These are phyloP conservation scores for Xerocomus minutiporus DNA, from an alignment of 1,284 basidiomycete genomes.

Conservation along the genomic window DNA sequence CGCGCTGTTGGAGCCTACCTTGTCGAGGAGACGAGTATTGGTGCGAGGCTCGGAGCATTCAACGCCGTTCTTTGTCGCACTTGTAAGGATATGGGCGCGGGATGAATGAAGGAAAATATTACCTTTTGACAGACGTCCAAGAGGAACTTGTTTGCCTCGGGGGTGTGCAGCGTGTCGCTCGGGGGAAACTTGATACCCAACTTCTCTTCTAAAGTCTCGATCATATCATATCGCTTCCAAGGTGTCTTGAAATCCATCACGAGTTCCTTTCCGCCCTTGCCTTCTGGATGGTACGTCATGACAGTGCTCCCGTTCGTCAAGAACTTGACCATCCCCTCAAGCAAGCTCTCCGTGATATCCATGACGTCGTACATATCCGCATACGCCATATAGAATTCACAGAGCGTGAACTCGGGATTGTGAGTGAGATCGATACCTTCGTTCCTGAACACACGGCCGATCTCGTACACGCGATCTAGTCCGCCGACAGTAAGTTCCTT, in stretches of 20 bases:
- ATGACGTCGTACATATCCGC: constrained; percentile 99
- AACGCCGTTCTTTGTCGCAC: constrained; percentile 78
- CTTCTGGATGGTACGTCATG: constrained; percentile 89
- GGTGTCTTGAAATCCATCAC: constrained; percentile 89
- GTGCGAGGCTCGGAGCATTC: constrained; percentile 96
- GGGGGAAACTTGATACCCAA: constrained; percentile 89
- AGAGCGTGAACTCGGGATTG: constrained; percentile 97
- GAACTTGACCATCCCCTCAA: constrained; percentile 90
- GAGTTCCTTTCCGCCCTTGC: constrained; percentile 78
- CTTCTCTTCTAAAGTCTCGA: constrained; percentile 93
- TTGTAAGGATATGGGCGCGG: constrained; percentile 3
- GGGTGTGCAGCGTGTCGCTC: constrained; percentile 86
- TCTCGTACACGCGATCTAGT: constrained; percentile 96
- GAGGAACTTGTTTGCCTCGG: constrained; percentile 87
- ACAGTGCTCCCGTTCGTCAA: constrained; percentile 81
- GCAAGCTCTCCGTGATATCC: constrained; percentile 92
- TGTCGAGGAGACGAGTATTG: constrained; percentile 93
- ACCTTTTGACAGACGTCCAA: constrained; percentile 83
- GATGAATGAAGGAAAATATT: constrained; percentile 1
- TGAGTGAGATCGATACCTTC: constrained; percentile 99
- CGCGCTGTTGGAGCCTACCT: constrained; percentile 46
- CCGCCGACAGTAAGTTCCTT: constrained; percentile 98
- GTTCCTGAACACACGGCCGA: constrained; percentile 97
- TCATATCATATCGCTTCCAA: constrained; percentile 99
- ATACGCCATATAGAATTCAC: constrained; percentile 99